A percentile compares a stretch with the other conserved stretches of the same genome.
Conservation (phyloP, 2,329 filamentous ascomycete genomes). For the Phyllosticta citribraziliensis region DNA sequence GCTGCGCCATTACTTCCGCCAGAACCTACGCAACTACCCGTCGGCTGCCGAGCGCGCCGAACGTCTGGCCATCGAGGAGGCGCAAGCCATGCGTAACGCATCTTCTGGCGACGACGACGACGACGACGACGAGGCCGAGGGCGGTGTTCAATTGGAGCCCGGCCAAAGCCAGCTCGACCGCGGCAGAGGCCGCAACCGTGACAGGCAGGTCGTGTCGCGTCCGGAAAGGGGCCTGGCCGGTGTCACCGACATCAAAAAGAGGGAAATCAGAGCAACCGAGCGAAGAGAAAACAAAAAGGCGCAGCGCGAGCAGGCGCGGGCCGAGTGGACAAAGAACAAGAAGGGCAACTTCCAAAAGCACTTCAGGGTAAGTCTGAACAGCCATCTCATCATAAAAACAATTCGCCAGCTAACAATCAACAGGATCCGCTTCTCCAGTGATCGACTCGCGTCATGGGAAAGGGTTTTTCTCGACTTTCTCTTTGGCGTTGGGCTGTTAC, state of each 20-base stretch:
- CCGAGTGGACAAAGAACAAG: slow-evolving; percentile 62
- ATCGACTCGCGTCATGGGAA: not conserved
- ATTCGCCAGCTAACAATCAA: not conserved
- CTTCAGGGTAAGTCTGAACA: slow-evolving; percentile 40
- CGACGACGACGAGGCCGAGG: slow-evolving; percentile 31
- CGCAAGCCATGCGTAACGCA: slow-evolving; percentile 7
- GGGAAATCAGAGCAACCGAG: slow-evolving; percentile 55
- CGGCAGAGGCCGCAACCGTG: slow-evolving; percentile 16
- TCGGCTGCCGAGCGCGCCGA: slow-evolving; percentile 65
- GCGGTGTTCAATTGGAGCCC: slow-evolving; percentile 22
- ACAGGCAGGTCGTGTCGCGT: slow-evolving; percentile 46
- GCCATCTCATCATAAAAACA: not conserved
- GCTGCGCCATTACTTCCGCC: slow-evolving; percentile 77
- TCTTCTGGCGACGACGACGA: slow-evolving; percentile 29
- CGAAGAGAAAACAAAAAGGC: slow-evolving; percentile 59
- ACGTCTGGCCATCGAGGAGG: slow-evolving; percentile 50
- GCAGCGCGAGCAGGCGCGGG: slow-evolving; percentile 46
- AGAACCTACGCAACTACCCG: slow-evolving; percentile 82
- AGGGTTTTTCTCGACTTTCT: not conserved
- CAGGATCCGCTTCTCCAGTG: slow-evolving; percentile 45
- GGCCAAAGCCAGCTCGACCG: slow-evolving; percentile 12
- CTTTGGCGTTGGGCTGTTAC: not conserved
- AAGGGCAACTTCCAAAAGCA: slow-evolving; percentile 70
- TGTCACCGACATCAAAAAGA: slow-evolving; percentile 65
- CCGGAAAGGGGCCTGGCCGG: slow-evolving; percentile 61